Evolutionary conservation across 257 asterid species (phyloP).

Genomic region (Petunia secreta): DNA sequence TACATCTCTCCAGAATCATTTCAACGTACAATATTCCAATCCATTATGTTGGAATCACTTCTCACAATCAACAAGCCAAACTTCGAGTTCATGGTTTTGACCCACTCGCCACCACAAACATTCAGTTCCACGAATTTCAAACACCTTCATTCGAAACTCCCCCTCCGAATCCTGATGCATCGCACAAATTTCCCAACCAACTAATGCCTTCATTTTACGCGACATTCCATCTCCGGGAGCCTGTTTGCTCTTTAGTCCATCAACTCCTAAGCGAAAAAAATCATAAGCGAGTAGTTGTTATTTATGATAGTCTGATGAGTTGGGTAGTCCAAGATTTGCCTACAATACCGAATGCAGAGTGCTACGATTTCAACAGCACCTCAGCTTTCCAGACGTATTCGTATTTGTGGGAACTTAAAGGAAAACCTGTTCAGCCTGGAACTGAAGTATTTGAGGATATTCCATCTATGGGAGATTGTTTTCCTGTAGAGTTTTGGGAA

Average conservation of each 20-base stretch:
- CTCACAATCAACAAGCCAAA: slow-evolving; percentile 61
- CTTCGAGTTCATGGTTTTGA: slow-evolving; percentile 56
- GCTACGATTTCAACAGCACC: slow-evolving; percentile 52
- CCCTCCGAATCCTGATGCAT: slow-evolving; percentile 38
- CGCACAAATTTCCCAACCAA: slow-evolving; percentile 42
- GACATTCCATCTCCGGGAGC: slow-evolving; percentile 43
- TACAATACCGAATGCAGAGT: slow-evolving; percentile 39
- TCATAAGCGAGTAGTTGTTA: slow-evolving; percentile 41
- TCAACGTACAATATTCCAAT: slow-evolving; percentile 44
- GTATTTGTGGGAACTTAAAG: slow-evolving; percentile 52
- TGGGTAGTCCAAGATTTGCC: slow-evolving; percentile 52
- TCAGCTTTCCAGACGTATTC: slow-evolving; percentile 50
- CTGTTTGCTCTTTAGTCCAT: slow-evolving; percentile 35
- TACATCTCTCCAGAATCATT: slow-evolving; percentile 68
- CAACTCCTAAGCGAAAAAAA: slow-evolving; percentile 13
- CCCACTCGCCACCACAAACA: slow-evolving; percentile 37
- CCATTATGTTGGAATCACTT: slow-evolving; percentile 51
- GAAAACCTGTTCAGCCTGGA: slow-evolving; percentile 48
- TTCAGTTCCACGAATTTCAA: slow-evolving; percentile 52
- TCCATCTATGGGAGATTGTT: slow-evolving; percentile 49
- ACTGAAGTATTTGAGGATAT: slow-evolving; percentile 31
- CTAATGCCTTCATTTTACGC: slow-evolving; percentile 45
- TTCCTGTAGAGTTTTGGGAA: slow-evolving; percentile 45
- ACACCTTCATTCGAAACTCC: slow-evolving; percentile 30
- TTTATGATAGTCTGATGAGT: slow-evolving; percentile 56